Evolutionary conservation across 139 green algal species (phyloP).

Genomic region (Edaphochlamys debaryana): DNA sequence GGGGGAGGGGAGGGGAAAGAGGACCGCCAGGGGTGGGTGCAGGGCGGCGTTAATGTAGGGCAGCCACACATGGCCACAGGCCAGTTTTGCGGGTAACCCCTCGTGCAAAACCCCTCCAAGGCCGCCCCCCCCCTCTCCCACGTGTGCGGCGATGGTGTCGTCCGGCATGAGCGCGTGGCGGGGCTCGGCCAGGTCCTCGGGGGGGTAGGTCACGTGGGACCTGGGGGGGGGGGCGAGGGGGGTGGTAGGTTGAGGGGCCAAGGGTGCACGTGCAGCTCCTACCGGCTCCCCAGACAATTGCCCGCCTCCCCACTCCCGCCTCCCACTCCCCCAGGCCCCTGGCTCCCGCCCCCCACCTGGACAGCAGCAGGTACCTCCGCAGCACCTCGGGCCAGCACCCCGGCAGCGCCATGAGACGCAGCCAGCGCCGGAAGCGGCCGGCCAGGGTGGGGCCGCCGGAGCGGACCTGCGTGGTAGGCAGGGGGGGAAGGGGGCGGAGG

Average conservation of each 20-base stretch:
- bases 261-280: too few relatives aligned
- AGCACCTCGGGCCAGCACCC: conserved; percentile 66
- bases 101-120: too few relatives aligned
- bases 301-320: neutral
- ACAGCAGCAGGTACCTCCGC: conserved; percentile 51
- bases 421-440: conserved; percentile 47
- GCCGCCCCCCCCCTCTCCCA: neutral
- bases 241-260: neutral
- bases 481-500: too few relatives aligned
- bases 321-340: neutral
- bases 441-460: conserved; percentile 31
- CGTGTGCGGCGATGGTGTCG: conserved; percentile 41
- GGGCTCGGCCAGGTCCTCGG: conserved; percentile 24
- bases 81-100: too few relatives aligned
- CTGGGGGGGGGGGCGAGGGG: neutral
- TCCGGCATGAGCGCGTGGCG: conserved; percentile 37
- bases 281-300: too few relatives aligned
- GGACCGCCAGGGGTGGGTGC: neutral
- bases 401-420: conserved; percentile 26
- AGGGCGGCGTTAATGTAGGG: too few relatives aligned
- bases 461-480: neutral
- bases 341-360: neutral
- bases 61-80: too few relatives aligned
- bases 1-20: neutral
- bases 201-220: conserved; percentile 19